Conservation (phyloP, 2,329 filamentous ascomycete species). For the Trichoderma koningiopsis region DNA sequence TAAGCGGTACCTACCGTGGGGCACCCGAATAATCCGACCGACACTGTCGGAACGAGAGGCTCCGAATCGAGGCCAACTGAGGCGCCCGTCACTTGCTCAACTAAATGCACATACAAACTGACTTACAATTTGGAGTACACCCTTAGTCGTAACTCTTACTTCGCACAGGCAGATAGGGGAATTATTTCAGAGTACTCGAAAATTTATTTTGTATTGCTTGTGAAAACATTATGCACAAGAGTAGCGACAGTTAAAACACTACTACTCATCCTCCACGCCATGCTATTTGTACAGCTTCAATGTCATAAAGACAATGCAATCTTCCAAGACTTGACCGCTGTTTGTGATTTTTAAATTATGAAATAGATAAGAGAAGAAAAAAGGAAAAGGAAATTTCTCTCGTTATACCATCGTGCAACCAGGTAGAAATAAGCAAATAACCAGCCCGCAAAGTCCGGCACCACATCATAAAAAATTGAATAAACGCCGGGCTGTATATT, state of each 20-base stretch:
- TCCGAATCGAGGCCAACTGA: background rate
- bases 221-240: constrained; percentile 13
- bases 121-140: background rate
- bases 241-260: background rate
- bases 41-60: background rate
- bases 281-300: constrained; percentile 8
- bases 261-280: background rate
- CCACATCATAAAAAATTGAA: constrained; percentile 23
- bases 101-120: too few species aligned
- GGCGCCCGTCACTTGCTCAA: background rate
- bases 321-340: background rate
- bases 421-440: background rate
- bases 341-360: background rate
- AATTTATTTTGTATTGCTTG: background rate
- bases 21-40: constrained; percentile 8
- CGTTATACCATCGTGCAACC: constrained; percentile 12
- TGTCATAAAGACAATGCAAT: constrained; percentile 2
- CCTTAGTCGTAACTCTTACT: background rate
- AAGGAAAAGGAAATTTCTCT: background rate
- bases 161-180: background rate
- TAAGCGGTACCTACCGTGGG: constrained; percentile 6
- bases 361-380: background rate
- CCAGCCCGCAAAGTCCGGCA: constrained; percentile 7
- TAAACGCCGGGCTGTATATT: constrained; percentile 35
- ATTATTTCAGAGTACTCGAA: background rate